Evolutionary conservation across 306 rosid genomes (phyloP).

Genomic region (Bauhinia variegata): DNA sequence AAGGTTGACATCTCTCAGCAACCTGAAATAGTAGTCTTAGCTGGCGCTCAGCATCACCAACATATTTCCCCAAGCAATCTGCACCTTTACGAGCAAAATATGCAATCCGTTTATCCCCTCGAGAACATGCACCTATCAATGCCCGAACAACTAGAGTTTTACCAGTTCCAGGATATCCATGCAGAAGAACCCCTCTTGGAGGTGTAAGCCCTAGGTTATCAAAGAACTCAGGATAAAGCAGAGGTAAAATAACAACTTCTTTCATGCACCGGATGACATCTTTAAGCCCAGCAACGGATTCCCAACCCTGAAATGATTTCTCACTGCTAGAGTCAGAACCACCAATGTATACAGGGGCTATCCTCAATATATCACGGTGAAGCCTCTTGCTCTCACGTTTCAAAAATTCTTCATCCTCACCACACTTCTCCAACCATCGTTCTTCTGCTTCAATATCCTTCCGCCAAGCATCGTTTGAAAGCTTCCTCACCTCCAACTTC

Average conservation of each 20-base stretch:
- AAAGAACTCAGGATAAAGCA: slow-evolving; percentile 88
- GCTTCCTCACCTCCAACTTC: slow-evolving; percentile 82
- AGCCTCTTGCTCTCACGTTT: slow-evolving; percentile 98
- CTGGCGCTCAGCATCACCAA: slow-evolving; percentile 98
- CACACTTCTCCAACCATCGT: slow-evolving; percentile 97
- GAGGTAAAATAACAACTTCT: slow-evolving; percentile 94
- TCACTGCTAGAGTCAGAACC: slow-evolving; percentile 69
- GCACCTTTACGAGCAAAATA: slow-evolving; percentile 99
- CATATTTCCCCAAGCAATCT: slow-evolving; percentile 97
- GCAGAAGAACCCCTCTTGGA: slow-evolving; percentile 96
- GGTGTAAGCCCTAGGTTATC: slow-evolving; percentile 87
- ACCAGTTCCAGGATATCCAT: slow-evolving; percentile 99
- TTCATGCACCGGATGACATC: slow-evolving; percentile 95
- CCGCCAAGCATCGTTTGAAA: slow-evolving; percentile 74
- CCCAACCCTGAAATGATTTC: slow-evolving; percentile 89
- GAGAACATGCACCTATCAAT: slow-evolving; percentile 94
- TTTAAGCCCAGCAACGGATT: slow-evolving; percentile 98
- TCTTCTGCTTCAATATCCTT: slow-evolving; percentile 94
- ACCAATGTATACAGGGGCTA: slow-evolving; percentile 93
- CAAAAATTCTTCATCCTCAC: slow-evolving; percentile 99
- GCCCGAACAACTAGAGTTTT: slow-evolving; percentile 95
- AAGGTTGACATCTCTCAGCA: slow-evolving; percentile 97
- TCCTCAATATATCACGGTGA: slow-evolving; percentile 92
- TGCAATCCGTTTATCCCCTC: slow-evolving; percentile 87
- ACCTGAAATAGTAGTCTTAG: slow-evolving; percentile 95